These are phyloP conservation scores for Nigrospora osmanthi DNA, from an alignment of 2,329 filamentous ascomycete genomes.

Conservation along the genomic window DNA sequence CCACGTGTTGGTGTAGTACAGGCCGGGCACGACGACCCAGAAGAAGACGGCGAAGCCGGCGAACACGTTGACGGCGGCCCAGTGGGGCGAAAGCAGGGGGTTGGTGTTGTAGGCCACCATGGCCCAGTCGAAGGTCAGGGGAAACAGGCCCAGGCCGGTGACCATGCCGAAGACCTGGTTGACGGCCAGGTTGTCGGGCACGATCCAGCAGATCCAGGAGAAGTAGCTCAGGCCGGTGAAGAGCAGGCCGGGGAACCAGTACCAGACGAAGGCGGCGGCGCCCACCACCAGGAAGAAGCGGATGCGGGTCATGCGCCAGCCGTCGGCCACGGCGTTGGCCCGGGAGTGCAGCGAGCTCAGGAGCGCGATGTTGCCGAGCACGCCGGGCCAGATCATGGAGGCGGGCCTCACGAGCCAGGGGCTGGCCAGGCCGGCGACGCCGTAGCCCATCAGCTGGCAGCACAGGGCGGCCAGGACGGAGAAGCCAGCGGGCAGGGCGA, in stretches of 20 bases:
- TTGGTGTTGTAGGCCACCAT: conserved; percentile 31
- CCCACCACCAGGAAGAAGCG: conserved; percentile 32
- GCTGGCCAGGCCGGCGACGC: conserved; percentile 39
- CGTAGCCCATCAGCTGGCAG: conserved; percentile 34
- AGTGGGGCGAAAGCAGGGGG: conserved; percentile 30
- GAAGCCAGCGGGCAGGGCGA: conserved; percentile 21
- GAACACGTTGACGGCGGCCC: conserved; percentile 39
- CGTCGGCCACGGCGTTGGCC: conserved; percentile 29
- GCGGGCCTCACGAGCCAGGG: conserved; percentile 37
- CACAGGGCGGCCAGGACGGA: conserved; percentile 15
- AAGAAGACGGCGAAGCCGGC: conserved; percentile 33
- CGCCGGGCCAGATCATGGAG: conserved; percentile 42
- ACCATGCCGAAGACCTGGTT: conserved; percentile 40
- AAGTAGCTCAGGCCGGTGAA: conserved; percentile 40
- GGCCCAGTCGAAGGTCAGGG: conserved; percentile 37
- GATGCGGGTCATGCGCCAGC: conserved; percentile 36
- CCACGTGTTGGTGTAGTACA: conserved; percentile 42
- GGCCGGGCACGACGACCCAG: conserved; percentile 33
- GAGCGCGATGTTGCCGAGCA: conserved; percentile 38
- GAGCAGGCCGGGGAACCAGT: conserved; percentile 44
- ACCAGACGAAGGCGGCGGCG: conserved; percentile 40
- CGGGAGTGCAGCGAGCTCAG: conserved; percentile 35
- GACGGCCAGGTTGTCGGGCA: conserved; percentile 34
- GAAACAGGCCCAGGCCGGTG: conserved; percentile 30
- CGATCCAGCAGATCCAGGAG: conserved; percentile 38